These are phyloP conservation scores for Serendipita sp. DNA, from an alignment of 1,284 basidiomycete genomes.

Conservation along the genomic window DNA sequence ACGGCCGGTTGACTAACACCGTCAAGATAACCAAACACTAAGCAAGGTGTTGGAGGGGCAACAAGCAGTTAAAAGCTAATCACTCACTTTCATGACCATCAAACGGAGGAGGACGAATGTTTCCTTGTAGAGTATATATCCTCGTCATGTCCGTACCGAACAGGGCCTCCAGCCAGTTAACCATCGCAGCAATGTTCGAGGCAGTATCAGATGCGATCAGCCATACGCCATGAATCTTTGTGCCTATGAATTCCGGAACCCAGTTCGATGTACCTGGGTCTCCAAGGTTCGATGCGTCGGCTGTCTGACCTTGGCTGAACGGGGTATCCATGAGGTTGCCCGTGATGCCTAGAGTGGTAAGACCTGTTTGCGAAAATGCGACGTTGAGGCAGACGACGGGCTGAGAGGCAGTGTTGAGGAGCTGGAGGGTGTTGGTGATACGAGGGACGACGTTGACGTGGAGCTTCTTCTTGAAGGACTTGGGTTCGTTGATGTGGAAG, in stretches of 20 bases:
- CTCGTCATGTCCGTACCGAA: conserved; percentile 21
- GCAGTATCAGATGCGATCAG: conserved; percentile 24
- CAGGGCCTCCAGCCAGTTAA: conserved; percentile 18
- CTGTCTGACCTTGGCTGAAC: conserved; percentile 23
- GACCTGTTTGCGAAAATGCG: conserved; percentile 14
- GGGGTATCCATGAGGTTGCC: conserved; percentile 23
- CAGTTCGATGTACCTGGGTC: conserved; percentile 20
- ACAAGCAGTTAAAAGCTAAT: background rate
- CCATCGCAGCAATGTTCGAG: conserved; percentile 14
- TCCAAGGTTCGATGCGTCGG: conserved; percentile 19
- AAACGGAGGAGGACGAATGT: conserved; percentile 11
- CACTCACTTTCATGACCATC: conserved; percentile 9
- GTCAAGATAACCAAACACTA: conserved; percentile 13
- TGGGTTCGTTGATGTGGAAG: conserved; percentile 7
- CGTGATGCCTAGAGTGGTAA: conserved; percentile 21
- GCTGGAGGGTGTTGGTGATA: conserved; percentile 18
- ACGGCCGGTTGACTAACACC: conserved; percentile 15
- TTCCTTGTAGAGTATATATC: conserved; percentile 15
- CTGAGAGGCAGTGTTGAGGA: background rate
- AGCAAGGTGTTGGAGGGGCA: background rate
- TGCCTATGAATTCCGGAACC: conserved; percentile 23
- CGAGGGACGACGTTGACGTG: conserved; percentile 21
- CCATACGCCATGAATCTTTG: conserved; percentile 25
- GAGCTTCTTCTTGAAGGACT: conserved; percentile 20
- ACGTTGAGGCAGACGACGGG: conserved; percentile 14